Evolutionary conservation across 1,139 yeast genomes (phyloP).

Genomic region (Nakaseomyces sp.): DNA sequence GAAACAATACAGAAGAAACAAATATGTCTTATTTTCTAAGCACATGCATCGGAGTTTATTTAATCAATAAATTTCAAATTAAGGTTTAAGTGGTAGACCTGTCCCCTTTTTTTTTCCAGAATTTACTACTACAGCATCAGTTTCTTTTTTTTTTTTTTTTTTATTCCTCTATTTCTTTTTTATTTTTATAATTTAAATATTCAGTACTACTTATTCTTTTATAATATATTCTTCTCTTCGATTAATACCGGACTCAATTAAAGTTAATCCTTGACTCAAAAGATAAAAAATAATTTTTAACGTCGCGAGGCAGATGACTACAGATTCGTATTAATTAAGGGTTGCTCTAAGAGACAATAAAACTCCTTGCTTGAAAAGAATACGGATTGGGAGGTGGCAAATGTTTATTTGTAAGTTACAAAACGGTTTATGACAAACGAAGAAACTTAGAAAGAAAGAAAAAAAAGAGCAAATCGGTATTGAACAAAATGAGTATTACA

Average conservation of each 20-base stretch:
- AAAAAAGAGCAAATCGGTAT: neutral
- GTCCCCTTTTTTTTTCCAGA: neutral
- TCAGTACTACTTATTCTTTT: no score
- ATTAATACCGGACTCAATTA: no score
- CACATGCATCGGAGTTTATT: neutral
- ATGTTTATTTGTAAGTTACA: no score
- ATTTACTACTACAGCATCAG: neutral
- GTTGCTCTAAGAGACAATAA: neutral
- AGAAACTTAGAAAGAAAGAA: no score
- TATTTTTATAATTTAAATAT: neutral
- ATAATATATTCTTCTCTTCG: no score
- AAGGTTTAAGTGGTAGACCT: conserved; percentile 1
- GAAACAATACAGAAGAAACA: neutral
- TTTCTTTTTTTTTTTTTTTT: neutral
- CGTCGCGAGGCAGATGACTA: neutral
- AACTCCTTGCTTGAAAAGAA: no score
- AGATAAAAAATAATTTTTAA: conserved; percentile 1
- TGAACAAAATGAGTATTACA: neutral
- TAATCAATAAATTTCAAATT: neutral
- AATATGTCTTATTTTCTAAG: neutral
- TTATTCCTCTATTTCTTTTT: neutral
- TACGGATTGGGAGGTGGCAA: neutral
- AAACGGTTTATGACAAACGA: no score
- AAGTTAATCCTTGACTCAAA: no score
- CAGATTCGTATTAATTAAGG: neutral